Percentiles rank a stretch among this genome's conserved stretches.
These are phyloP conservation scores for Calonectria henricotiae DNA, from an alignment of 2,329 filamentous ascomycete genomes.

Conservation along the genomic window DNA sequence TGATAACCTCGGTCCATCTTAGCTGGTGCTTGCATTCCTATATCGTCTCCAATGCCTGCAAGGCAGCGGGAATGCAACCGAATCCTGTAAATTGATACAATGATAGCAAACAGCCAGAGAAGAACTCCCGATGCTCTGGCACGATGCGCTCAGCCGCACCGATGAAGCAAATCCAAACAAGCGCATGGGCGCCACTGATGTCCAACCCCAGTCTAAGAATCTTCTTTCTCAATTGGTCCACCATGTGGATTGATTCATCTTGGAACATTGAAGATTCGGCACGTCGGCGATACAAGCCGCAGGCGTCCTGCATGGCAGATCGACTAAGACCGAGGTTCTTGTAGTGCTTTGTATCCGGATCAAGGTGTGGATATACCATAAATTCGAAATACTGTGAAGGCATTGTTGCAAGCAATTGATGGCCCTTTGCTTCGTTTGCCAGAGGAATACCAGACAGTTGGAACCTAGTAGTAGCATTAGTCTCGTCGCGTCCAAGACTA, in stretches of 20 bases:
- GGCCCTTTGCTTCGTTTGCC: conserved; percentile 51
- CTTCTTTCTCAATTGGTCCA: conserved; percentile 56
- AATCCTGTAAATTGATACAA: conserved; percentile 58
- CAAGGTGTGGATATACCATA: conserved; percentile 48
- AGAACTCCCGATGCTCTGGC: conserved; percentile 58
- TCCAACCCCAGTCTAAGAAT: conserved; percentile 51
- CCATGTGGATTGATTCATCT: conserved; percentile 49
- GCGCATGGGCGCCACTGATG: conserved; percentile 57
- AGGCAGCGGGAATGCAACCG: conserved; percentile 58
- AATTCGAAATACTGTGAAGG: conserved; percentile 53
- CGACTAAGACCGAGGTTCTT: conserved; percentile 46
- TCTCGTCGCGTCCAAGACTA: rapidly evolving
- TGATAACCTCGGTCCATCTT: conserved; percentile 54
- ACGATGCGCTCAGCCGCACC: conserved; percentile 59
- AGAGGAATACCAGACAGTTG: conserved; percentile 54
- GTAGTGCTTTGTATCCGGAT: conserved; percentile 43
- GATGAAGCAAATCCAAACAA: conserved; percentile 62
- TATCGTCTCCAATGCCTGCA: conserved; percentile 55
- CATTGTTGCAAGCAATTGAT: conserved; percentile 44
- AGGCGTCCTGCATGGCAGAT: conserved; percentile 50
- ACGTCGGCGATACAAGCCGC: conserved; percentile 50
- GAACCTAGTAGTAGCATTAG: conserved; percentile 46
- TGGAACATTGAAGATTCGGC: conserved; percentile 43
- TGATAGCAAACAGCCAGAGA: conserved; percentile 51
- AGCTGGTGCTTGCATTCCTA: conserved; percentile 53